Conservation (phyloP, 805 yeast species). For the Zygosaccharomyces rouxii region DNA sequence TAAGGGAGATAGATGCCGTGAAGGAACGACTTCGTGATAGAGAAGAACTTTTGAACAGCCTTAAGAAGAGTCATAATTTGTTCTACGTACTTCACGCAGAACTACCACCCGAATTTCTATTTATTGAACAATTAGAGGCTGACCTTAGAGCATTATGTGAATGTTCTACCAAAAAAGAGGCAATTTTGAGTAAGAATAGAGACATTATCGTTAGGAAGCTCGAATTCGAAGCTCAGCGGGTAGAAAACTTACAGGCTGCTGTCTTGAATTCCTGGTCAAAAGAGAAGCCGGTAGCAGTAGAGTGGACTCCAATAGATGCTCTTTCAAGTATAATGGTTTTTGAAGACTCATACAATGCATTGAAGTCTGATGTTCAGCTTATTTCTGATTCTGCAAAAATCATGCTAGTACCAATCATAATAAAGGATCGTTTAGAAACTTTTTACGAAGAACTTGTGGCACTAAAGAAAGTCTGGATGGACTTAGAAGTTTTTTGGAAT, state of each 20-base stretch:
- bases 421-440: conserved; percentile 3
- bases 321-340: conserved; percentile 37
- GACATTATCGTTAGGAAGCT: conserved; percentile 43
- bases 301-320: conserved; percentile 42
- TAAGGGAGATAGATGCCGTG: conserved; percentile 38
- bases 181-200: conserved; percentile 39
- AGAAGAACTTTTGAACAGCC: conserved; percentile 19
- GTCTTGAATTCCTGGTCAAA: conserved; percentile 45
- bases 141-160: conserved; percentile 42
- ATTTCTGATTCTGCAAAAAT: conserved; percentile 29
- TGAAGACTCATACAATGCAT: conserved; percentile 24
- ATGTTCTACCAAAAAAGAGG: conserved; percentile 36
- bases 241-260: conserved; percentile 33
- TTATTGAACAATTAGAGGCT: conserved; percentile 56
- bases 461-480: conserved; percentile 9
- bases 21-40: conserved; percentile 23
- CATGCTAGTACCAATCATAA: conserved; percentile 35
- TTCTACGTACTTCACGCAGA: conserved; percentile 39
- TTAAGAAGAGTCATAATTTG: conserved; percentile 30
- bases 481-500: conserved; percentile 9
- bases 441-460: conserved; percentile 10
- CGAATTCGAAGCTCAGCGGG: conserved; percentile 37
- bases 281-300: conserved; percentile 45
- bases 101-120: conserved; percentile 53
- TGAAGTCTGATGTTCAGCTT: conserved; percentile 23